Conservation (phyloP, 2,329 filamentous ascomycete species). For the Aureobasidium uvarum region DNA sequence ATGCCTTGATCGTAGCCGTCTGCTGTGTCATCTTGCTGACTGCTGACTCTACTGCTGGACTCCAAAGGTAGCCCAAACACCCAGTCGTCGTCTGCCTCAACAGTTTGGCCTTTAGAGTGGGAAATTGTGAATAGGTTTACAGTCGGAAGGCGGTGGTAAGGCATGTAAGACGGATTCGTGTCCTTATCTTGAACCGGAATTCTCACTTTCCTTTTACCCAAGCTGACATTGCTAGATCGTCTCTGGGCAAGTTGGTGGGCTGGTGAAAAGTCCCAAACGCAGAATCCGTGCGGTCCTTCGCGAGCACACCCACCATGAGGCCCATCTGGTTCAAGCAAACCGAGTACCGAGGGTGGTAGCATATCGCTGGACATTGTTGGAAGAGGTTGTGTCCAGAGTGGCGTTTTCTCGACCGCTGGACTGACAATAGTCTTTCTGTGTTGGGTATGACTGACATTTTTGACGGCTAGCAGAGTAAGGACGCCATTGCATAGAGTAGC, state of each 20-base stretch:
- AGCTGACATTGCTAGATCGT: neutral
- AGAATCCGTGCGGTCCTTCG: conserved; percentile 41
- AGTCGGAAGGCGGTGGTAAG: conserved; percentile 87
- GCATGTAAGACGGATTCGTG: conserved; percentile 91
- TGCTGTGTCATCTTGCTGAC: conserved; percentile 6
- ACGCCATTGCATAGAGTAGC: conserved; percentile 65
- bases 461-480: conserved; percentile 64
- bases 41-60: conserved; percentile 13
- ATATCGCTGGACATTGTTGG: conserved; percentile 28
- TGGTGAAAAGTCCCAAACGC: conserved; percentile 38
- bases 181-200: conserved; percentile 71
- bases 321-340: conserved; percentile 27
- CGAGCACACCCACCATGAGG: conserved; percentile 32
- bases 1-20: conserved; percentile 19
- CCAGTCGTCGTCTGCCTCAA: neutral
- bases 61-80: conserved; percentile 23
- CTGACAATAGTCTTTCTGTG: conserved; percentile 54
- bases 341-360: conserved; percentile 26
- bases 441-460: conserved; percentile 44
- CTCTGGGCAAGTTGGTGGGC: neutral
- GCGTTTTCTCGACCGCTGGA: conserved; percentile 29
- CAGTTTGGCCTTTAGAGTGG: conserved; percentile 23
- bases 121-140: conserved; percentile 72
- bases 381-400: conserved; percentile 27
- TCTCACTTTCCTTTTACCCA: conserved; percentile 3